Evolutionary conservation across 2,329 filamentous ascomycete genomes (phyloP).

Genomic region (Aspergillus melleus): DNA sequence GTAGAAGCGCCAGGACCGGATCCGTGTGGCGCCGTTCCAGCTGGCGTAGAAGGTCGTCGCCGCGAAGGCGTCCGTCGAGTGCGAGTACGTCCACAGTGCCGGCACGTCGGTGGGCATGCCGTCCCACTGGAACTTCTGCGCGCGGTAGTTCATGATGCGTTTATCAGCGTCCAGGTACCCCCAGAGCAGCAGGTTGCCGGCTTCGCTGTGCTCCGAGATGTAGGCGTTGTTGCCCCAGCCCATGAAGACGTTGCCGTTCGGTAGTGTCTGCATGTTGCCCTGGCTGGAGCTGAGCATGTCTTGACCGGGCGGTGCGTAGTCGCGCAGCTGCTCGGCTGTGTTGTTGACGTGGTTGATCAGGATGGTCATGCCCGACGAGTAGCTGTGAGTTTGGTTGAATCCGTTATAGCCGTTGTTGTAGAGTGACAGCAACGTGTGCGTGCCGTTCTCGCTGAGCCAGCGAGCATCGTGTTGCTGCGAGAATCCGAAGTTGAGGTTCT

Average conservation of each 20-base stretch:
- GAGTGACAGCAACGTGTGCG: constrained; percentile 39
- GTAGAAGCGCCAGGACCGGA: constrained; percentile 38
- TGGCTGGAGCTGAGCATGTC: constrained; percentile 38
- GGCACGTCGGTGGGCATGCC: constrained; percentile 42
- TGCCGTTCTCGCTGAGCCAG: constrained; percentile 39
- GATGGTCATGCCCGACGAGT: constrained; percentile 42
- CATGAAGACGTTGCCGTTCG: constrained; percentile 40
- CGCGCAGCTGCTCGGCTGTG: constrained; percentile 35
- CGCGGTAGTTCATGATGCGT: constrained; percentile 44
- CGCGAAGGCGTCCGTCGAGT: constrained; percentile 24
- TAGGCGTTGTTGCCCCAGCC: constrained; percentile 46
- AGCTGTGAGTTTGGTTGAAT: constrained; percentile 39
- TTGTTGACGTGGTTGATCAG: constrained; percentile 38
- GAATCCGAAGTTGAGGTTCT: constrained; percentile 42
- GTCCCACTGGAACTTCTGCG: constrained; percentile 45
- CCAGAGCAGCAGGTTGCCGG: constrained; percentile 41
- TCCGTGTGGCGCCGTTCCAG: constrained; percentile 44
- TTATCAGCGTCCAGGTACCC: constrained; percentile 32
- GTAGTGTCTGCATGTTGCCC: constrained; percentile 40
- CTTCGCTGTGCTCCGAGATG: constrained; percentile 40
- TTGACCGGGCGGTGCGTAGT: constrained; percentile 28
- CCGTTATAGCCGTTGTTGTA: constrained; percentile 47
- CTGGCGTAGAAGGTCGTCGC: constrained; percentile 39
- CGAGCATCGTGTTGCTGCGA: constrained; percentile 47
- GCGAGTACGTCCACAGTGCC: constrained; percentile 42